A percentile compares a stretch with the other conserved stretches of the same genome.
These are phyloP conservation scores for Aspergillus hiratsukae DNA, from an alignment of 2,329 filamentous ascomycete genomes.

Conservation along the genomic window DNA sequence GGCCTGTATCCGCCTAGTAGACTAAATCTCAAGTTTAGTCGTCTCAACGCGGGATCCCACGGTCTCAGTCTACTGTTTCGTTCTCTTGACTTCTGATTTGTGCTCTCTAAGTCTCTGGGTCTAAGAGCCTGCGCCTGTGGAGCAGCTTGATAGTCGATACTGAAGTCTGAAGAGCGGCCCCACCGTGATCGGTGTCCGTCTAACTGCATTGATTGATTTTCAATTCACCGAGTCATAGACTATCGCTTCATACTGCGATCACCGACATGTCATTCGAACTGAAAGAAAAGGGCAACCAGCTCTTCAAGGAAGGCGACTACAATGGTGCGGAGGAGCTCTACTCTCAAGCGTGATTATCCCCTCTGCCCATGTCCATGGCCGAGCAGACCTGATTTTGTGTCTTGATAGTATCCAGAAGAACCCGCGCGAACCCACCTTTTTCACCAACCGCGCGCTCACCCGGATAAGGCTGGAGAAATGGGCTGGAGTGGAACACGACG, in stretches of 20 bases:
- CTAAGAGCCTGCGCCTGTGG: no score
- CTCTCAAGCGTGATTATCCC: slow-evolving; percentile 40
- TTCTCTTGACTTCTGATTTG: no score
- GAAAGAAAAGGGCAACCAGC: slow-evolving; percentile 43
- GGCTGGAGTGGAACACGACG: slow-evolving; percentile 73
- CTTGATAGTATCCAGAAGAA: slow-evolving; percentile 66
- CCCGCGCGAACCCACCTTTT: slow-evolving; percentile 70
- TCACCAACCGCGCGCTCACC: slow-evolving; percentile 84
- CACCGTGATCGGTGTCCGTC: neutral
- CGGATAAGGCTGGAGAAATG: slow-evolving; percentile 70
- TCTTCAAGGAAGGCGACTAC: slow-evolving; percentile 44
- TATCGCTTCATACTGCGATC: no score
- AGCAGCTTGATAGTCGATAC: no score
- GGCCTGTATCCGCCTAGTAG: no score
- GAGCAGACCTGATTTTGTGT: neutral
- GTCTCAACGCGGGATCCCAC: no score
- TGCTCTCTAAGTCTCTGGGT: no score
- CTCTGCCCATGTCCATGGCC: neutral
- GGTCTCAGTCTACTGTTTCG: no score
- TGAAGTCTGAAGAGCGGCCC: neutral
- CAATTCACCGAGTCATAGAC: no score
- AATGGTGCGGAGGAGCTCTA: slow-evolving; percentile 44
- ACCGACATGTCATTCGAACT: slow-evolving; percentile 33
- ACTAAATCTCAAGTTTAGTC: no score
- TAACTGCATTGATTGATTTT: no score